Base-by-base conservation (phyloP, 2,329 filamentous ascomycete species). In the Curvularia eragrostidis region DNA sequence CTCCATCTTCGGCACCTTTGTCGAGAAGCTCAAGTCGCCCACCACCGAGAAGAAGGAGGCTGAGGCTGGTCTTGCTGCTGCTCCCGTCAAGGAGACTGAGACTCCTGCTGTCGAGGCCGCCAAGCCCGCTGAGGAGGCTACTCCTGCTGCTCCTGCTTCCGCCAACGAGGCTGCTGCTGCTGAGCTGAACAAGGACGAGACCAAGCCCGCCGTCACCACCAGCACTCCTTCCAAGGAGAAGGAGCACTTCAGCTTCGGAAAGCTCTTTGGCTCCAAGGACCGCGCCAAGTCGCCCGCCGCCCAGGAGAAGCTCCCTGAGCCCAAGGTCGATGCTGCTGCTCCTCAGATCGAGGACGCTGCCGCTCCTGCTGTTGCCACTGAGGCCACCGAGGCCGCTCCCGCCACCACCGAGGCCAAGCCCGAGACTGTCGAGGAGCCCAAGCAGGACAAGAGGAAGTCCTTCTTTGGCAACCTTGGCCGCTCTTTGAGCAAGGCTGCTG, bases 371-470 rank as follows among this genome's bases (percentile, higher is more conserved):
- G 24, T 10, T 24, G 54, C 50, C 18, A 50, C 70, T 28, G 61
- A 63, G 48, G 61, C 68, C 21, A 66, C 62, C 13, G 66, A 72
- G 62, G 70, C 54, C 44, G 69, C 68, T 21, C 63, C 66, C 21
- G 61, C 61, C 52, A 75, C 77, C 10, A 75, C 77, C 10, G 82
- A 83, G 68, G 61, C 77, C 66, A 77, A 72, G 63, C 75, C 77
- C 36, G 81, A 84, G 60, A 65, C 68, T 52, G 30, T 42, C 10
- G 63, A 66, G 65, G 77, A 83, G 62, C 77, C 78, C 46, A 74
- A 83, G 67, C 91, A 91, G 85, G 85, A 86, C 80, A 96, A 96
- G 90, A 90, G 92, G 78, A 87, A 88, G 81, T 94, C 91, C 66
- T 89, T 93, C 73, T 96, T 96, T 79, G 87, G 86, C 69, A 88